These are phyloP conservation scores for Garcia nutans DNA, from an alignment of 345 rosid genomes.

Conservation along the genomic window DNA sequence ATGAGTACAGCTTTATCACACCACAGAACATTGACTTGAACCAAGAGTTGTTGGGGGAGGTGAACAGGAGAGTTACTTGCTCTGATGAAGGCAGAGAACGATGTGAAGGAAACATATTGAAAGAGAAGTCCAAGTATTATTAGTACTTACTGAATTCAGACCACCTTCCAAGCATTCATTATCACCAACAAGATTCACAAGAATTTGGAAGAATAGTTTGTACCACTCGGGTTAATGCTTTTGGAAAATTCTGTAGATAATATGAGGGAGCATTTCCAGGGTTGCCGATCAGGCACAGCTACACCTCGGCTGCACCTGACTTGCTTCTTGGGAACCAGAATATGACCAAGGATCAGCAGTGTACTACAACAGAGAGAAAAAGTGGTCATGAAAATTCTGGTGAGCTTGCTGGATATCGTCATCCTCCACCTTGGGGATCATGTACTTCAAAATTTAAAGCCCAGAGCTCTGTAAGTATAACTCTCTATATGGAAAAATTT, in stretches of 20 bases:
- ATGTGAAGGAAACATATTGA: constrained; percentile 13
- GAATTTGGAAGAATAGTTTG: constrained; percentile 36
- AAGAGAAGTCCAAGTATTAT: constrained; percentile 18
- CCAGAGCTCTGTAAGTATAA: constrained; percentile 43
- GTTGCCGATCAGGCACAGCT: constrained; percentile 25
- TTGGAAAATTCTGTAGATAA: constrained; percentile 30
- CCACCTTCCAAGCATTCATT: constrained; percentile 25
- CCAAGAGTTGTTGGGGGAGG: constrained; percentile 26
- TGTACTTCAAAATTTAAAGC: constrained; percentile 25
- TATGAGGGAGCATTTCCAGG: constrained; percentile 23
- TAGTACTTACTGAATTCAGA: constrained; percentile 27
- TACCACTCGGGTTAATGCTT: constrained; percentile 27
- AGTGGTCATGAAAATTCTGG: constrained; percentile 25
- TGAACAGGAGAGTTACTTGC: constrained; percentile 21
- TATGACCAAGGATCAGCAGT: constrained; percentile 14
- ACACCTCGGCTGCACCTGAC: constrained; percentile 15
- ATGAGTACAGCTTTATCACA: constrained; percentile 23
- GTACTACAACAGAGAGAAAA: constrained; percentile 9
- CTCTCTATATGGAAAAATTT: neutral
- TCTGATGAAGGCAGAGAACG: constrained; percentile 26
- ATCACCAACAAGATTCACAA: constrained; percentile 35
- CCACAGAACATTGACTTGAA: constrained; percentile 22
- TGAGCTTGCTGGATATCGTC: constrained; percentile 19
- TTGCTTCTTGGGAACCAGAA: constrained; percentile 30
- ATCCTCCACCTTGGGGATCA: constrained; percentile 19